These are phyloP conservation scores for Suhomyces canberraensis DNA, from an alignment of 805 yeast species.

Conservation along the genomic window DNA sequence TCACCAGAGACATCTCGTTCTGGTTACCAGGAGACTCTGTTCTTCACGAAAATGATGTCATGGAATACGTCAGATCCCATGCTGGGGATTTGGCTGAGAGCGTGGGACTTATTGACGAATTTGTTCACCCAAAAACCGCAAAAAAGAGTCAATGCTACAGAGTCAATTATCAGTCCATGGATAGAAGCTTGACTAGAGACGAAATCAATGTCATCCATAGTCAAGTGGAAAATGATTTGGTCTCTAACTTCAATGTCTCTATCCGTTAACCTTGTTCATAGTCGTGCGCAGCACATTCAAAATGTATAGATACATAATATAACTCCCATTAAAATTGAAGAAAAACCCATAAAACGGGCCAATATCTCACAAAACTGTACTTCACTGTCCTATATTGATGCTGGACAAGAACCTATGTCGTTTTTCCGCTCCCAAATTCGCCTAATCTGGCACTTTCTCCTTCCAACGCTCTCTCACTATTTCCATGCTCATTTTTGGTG, in stretches of 20 bases:
- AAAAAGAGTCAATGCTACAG: conserved; percentile 82
- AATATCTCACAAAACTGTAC: too few species aligned
- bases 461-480: too few species aligned
- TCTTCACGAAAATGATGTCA: conserved; percentile 84
- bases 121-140: conserved; percentile 79
- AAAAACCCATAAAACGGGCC: too few species aligned
- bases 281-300: conserved; percentile 1
- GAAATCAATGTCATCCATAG: conserved; percentile 78
- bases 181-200: conserved; percentile 78
- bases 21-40: conserved; percentile 62
- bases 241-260: conserved; percentile 51
- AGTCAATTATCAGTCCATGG: conserved; percentile 93
- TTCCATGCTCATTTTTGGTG: too few species aligned
- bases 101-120: conserved; percentile 77
- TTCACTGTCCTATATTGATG: too few species aligned
- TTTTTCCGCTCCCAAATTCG: too few species aligned
- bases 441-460: too few species aligned
- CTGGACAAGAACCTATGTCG: too few species aligned
- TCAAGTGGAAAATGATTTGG: conserved; percentile 57
- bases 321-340: too few species aligned
- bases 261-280: conserved; percentile 34
- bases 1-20: conserved; percentile 84
- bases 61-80: conserved; percentile 82
- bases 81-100: conserved; percentile 90
- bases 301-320: not conserved